Percentiles rank a stretch among this genome's conserved stretches.
Evolutionary conservation across 129 eudicot genomes (phyloP).

Genomic region (Kitagawia praeruptora): DNA sequence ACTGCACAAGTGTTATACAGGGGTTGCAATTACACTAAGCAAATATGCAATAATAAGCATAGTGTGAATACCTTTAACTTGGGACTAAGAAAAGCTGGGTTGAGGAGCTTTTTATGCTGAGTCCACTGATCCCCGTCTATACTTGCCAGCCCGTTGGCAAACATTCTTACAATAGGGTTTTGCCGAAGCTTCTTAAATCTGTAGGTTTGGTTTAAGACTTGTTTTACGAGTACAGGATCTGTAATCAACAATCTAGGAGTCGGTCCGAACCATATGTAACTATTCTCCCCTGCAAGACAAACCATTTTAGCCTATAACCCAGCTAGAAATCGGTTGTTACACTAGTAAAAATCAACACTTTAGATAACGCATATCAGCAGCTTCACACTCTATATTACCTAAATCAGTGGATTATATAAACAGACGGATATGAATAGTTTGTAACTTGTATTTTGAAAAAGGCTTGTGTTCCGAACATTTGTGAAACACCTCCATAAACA

Average conservation of each 20-base stretch:
- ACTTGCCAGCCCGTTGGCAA: conserved; percentile 9
- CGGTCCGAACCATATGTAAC: conserved; percentile 15
- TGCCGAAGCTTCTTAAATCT: conserved; percentile 8
- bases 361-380: not conserved
- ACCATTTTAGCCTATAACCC: not conserved
- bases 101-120: conserved; percentile 16
- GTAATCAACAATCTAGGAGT: conserved; percentile 12
- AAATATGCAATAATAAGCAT: not conserved
- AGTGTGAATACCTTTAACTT: conserved; percentile 11
- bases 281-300: not conserved
- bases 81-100: conserved; percentile 20
- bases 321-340: not conserved
- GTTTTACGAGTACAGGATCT: conserved; percentile 12
- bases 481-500: too few relatives aligned
- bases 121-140: conserved; percentile 18
- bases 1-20: not conserved
- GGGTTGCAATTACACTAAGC: not conserved
- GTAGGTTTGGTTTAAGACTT: not conserved
- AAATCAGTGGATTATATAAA: too few relatives aligned
- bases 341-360: not conserved
- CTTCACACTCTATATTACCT: too few relatives aligned
- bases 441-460: too few relatives aligned
- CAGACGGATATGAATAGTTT: too few relatives aligned
- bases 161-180: conserved; percentile 10
- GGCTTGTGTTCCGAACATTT: too few relatives aligned